These are phyloP conservation scores for Geotrichum fermentans DNA, from an alignment of 1,139 yeast genomes.

Conservation along the genomic window DNA sequence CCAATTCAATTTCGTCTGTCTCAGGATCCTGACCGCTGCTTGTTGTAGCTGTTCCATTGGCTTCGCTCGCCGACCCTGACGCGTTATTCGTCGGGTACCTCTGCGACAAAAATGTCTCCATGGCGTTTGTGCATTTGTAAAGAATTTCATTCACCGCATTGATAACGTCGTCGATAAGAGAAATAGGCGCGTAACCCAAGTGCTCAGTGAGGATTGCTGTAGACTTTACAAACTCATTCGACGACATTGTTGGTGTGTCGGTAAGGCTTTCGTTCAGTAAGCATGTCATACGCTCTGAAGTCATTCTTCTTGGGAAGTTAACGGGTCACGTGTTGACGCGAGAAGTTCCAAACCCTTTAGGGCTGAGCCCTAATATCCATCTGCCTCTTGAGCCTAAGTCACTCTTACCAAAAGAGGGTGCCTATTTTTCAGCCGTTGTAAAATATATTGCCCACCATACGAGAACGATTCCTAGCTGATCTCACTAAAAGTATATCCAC, in stretches of 20 bases:
- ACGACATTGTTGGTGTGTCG: slow-evolving; percentile 1
- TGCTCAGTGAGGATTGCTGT: slow-evolving; percentile 76
- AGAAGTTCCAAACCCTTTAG: not conserved
- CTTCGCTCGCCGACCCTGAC: slow-evolving; percentile 21
- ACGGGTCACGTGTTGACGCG: not conserved
- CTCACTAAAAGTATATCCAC: not conserved
- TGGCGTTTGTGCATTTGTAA: slow-evolving; percentile 76
- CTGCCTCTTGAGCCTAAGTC: too few species aligned
- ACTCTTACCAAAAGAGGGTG: too few species aligned
- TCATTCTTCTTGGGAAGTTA: too few species aligned
- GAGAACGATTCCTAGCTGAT: not conserved
- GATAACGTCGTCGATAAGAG: slow-evolving; percentile 80
- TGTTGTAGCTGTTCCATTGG: too few species aligned
- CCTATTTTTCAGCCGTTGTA: too few species aligned
- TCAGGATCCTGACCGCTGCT: slow-evolving; percentile 22
- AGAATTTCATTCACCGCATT: slow-evolving; percentile 82
- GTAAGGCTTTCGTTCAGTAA: not conserved
- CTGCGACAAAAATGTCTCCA: slow-evolving; percentile 56
- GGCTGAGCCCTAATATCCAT: slow-evolving; percentile 5
- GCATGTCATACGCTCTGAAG: not conserved
- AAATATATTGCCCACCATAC: not conserved
- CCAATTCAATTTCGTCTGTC: slow-evolving; percentile 56
- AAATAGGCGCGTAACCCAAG: slow-evolving; percentile 80
- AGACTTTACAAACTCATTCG: slow-evolving; percentile 19
- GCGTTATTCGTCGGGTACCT: slow-evolving; percentile 21